phyloP scores from a whole-genome alignment of 768 basidiomycete genomes.

The Pilatotrama ljubarskyi region DNA sequence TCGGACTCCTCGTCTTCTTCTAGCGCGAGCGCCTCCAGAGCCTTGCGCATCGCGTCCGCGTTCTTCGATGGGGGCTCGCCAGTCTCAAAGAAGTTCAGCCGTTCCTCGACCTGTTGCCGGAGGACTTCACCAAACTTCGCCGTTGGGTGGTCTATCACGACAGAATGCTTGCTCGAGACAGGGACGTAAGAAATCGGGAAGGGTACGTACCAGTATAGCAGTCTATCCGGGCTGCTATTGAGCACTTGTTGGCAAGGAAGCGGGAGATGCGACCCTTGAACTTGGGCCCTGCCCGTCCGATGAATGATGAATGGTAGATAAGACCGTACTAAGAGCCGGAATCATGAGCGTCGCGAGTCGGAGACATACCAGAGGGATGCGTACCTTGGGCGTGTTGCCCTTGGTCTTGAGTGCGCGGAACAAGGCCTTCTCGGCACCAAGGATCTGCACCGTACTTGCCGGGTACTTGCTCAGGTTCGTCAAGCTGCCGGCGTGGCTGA shows the following conservation, averaged over 20 bases:
- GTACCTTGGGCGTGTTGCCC: slow-evolving; percentile 95
- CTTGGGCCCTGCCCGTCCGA: slow-evolving; percentile 91
- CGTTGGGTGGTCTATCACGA: slow-evolving; percentile 75
- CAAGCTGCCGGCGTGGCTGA: slow-evolving; percentile 94
- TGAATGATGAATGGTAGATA: slow-evolving; percentile 96
- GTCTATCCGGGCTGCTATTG: slow-evolving; percentile 95
- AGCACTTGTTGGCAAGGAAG: slow-evolving; percentile 99
- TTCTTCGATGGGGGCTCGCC: slow-evolving; percentile 90
- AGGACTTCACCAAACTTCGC: slow-evolving; percentile 95
- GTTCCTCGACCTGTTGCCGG: slow-evolving; percentile 91
- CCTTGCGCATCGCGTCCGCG: slow-evolving; percentile 88
- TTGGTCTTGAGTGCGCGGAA: slow-evolving; percentile 98
- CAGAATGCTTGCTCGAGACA: background rate
- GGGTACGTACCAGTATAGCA: slow-evolving; percentile 75
- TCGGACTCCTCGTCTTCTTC: slow-evolving; percentile 65
- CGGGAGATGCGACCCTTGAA: slow-evolving; percentile 97
- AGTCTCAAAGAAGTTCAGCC: slow-evolving; percentile 90
- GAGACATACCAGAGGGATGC: slow-evolving; percentile 15
- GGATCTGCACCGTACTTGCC: slow-evolving; percentile 95
- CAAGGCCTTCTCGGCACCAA: slow-evolving; percentile 96
- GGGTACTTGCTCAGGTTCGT: slow-evolving; percentile 98
- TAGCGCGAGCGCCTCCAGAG: slow-evolving; percentile 72
- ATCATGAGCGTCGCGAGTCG: background rate
- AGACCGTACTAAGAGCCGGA: slow-evolving; percentile 74
- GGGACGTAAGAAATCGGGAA: background rate